These are phyloP conservation scores for Rhododendron mucronatum DNA, from an alignment of 148 eudicot genomes.

Conservation along the genomic window DNA sequence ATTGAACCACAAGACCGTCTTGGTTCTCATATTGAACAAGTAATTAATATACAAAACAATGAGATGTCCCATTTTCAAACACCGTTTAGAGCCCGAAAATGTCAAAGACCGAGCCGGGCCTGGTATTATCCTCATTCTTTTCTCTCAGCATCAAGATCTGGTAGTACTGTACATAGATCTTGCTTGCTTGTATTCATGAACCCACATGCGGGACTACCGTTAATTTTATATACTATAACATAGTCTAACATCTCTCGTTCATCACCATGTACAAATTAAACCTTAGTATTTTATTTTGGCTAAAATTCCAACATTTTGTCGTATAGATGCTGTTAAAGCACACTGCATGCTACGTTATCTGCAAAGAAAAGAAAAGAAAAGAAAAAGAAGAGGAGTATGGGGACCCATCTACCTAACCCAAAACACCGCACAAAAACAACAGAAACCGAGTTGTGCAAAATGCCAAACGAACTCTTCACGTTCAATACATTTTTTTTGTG, in stretches of 20 bases:
- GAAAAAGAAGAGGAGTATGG: not conserved
- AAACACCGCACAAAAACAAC: not conserved
- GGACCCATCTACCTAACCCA: not conserved
- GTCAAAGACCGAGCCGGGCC: too few relatives aligned
- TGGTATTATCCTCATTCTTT: not conserved
- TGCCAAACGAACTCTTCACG: constrained; percentile 16
- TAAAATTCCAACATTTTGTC: not conserved
- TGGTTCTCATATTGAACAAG: too few relatives aligned
- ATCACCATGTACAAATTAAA: too few relatives aligned
- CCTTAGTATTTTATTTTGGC: not conserved
- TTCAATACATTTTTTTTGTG: constrained; percentile 3
- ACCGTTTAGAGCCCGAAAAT: too few relatives aligned
- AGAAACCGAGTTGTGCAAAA: not conserved
- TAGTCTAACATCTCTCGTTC: too few relatives aligned
- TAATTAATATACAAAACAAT: too few relatives aligned
- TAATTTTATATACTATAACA: too few relatives aligned
- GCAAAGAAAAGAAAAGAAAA: not conserved
- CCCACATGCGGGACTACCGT: not conserved
- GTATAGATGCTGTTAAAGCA: not conserved
- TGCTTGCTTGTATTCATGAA: not conserved
- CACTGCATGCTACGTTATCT: not conserved
- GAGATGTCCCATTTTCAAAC: too few relatives aligned
- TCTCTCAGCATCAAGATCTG: not conserved
- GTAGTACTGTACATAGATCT: too few relatives aligned
- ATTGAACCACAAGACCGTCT: too few relatives aligned